Evolutionary conservation across 495 filamentous ascomycete species (phyloP).

Genomic region (Diplogelasinospora grovesii): DNA sequence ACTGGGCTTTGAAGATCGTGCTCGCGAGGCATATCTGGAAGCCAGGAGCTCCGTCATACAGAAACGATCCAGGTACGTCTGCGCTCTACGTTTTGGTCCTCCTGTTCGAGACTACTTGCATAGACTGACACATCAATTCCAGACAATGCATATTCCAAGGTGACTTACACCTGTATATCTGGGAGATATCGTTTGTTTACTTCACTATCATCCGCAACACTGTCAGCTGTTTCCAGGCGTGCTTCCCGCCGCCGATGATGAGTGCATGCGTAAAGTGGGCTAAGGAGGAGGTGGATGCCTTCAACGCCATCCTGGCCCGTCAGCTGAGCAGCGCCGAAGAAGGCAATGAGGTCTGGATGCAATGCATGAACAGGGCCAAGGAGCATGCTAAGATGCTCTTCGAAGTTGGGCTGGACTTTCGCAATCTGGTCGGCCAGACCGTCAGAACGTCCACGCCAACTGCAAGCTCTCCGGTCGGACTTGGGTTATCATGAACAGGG

Average conservation of each 20-base stretch:
- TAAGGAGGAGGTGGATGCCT: slow-evolving; percentile 82
- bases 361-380: slow-evolving; percentile 76
- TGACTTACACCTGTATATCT: slow-evolving; percentile 84
- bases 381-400: slow-evolving; percentile 72
- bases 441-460: slow-evolving; percentile 15
- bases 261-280: slow-evolving; percentile 95
- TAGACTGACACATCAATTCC: slow-evolving; percentile 25
- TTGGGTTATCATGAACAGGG: slow-evolving; percentile 30
- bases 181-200: slow-evolving; percentile 92
- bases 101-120: not conserved
- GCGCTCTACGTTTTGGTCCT: not conserved
- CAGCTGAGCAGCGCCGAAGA: slow-evolving; percentile 77
- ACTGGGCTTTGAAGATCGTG: slow-evolving; percentile 83
- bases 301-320: slow-evolving; percentile 72
- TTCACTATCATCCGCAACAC: slow-evolving; percentile 93
- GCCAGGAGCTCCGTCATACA: slow-evolving; percentile 69
- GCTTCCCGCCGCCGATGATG: slow-evolving; percentile 79
- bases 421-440: slow-evolving; percentile 53
- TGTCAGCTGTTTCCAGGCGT: slow-evolving; percentile 76
- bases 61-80: slow-evolving; percentile 68
- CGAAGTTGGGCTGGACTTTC: slow-evolving; percentile 88
- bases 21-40: slow-evolving; percentile 77
- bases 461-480: slow-evolving; percentile 28
- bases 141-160: slow-evolving; percentile 94
- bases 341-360: slow-evolving; percentile 62